Base-by-base conservation (phyloP, 2,329 filamentous ascomycete genomes). In the Whalleya microplaca region DNA sequence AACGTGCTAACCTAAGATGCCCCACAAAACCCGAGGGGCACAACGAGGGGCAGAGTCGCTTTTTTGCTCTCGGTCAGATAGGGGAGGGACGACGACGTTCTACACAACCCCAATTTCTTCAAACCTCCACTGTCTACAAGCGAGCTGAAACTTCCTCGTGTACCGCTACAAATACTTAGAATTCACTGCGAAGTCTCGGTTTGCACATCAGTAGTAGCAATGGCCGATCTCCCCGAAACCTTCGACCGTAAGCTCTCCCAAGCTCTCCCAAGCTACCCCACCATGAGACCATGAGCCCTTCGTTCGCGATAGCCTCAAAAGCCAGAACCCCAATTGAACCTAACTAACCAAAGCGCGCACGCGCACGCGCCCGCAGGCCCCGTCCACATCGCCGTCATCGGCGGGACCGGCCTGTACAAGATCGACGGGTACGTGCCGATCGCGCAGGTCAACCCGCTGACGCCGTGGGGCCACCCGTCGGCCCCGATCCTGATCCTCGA, bases 381-480 rank as follows among this genome's bases (percentile, higher is more conserved):
- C 51, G 87, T 96, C 68, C 85, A 87, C 66, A 95, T 97, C 70
- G 94, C 90, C 72, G 90, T 96, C 53, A 92, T 96, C 66, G 93
- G 93, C 74, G 95, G 95, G 68, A 99, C 95, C 41, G 95, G 95
- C 52, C 89, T 99, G 61, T 87, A 89, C 73, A 87, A 91, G 66
- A 89, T 99, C 64, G 88, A 92, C 23, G 88, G 89, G 75, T 98
- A 95, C 81, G 88, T 86, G 19, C 90, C 92, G 69, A 88, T 96
- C 60, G 93, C 94, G 21, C 84, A 84, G 23, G 79, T 99, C 66
- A 87, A 87, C 67, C 80, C 91, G 53, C 75, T 80, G 41, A 99
- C 95, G 9, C 95, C 95, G 29, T 99, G 95, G 95, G 95, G 95
- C 68, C 74, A 79, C 50, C 91, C 95, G 2, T 85, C 85, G 10